Conservation (phyloP, 2,329 filamentous ascomycete genomes). For the Diaporthe ilicicola region DNA sequence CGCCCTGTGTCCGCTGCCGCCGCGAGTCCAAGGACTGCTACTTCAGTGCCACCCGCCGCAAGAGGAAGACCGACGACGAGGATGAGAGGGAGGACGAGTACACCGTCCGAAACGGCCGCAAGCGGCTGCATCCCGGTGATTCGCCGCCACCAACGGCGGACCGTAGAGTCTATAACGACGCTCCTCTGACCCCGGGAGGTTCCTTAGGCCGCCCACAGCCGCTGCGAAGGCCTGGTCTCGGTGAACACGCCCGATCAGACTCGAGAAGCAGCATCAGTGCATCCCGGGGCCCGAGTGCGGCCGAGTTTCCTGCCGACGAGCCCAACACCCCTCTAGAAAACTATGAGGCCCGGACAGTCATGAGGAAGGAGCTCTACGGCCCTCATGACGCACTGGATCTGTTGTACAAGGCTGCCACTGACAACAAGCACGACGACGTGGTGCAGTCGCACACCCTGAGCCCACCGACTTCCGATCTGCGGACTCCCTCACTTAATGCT, state of each 20-base stretch:
- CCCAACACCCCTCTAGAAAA: conserved; percentile 71
- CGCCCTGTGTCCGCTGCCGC: conserved; percentile 91
- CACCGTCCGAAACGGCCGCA: conserved; percentile 76
- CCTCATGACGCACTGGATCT: conserved; percentile 93
- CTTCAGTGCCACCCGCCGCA: conserved; percentile 93
- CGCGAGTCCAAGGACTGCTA: conserved; percentile 97
- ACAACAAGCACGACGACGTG: conserved; percentile 48
- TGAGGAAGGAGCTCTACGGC: conserved; percentile 81
- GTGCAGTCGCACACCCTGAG: conserved; percentile 15
- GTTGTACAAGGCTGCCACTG: conserved; percentile 84
- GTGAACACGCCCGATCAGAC: conserved; percentile 47
- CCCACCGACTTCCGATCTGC: conserved; percentile 12
- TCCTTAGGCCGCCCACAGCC: conserved; percentile 73
- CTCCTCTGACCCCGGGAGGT: conserved; percentile 72
- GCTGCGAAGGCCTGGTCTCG: conserved; percentile 63
- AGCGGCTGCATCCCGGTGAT: conserved; percentile 64
- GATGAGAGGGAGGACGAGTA: conserved; percentile 69
- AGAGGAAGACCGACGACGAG: conserved; percentile 79
- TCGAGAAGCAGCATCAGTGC: conserved; percentile 43
- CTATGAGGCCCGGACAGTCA: conserved; percentile 69
- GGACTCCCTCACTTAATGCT: conserved; percentile 7
- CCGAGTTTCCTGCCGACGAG: conserved; percentile 57
- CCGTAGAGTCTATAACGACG: conserved; percentile 56
- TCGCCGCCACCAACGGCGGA: conserved; percentile 51
- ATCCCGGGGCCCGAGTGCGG: conserved; percentile 37